Conservation (phyloP, 2,329 filamentous ascomycete genomes). For the Leptographium galeiforme region DNA sequence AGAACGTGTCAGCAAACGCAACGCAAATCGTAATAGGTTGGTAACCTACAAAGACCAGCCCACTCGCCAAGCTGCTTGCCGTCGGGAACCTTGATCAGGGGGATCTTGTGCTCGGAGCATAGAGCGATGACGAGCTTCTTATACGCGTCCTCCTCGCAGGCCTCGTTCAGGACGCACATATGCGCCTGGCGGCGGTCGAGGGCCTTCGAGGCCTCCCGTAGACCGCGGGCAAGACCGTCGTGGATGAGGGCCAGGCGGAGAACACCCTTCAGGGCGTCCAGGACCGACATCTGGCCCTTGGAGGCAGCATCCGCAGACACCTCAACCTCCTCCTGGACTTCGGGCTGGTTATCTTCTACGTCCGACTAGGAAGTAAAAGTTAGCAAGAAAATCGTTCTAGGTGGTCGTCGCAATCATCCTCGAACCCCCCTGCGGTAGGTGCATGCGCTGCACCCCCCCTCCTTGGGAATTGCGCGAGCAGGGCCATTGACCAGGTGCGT, state of each 20-base stretch:
- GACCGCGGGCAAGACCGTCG: constrained; percentile 96
- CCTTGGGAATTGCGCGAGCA: not conserved
- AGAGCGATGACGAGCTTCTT: constrained; percentile 99
- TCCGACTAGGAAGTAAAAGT: constrained; percentile 59
- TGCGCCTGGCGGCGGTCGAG: constrained; percentile 97
- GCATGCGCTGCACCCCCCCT: not conserved
- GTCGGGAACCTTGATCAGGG: constrained; percentile 98
- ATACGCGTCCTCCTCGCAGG: constrained; percentile 99
- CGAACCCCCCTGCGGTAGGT: not conserved
- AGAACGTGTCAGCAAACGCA: not conserved
- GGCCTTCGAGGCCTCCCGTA: constrained; percentile 96
- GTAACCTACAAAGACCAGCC: constrained; percentile 91
- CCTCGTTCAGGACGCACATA: constrained; percentile 99
- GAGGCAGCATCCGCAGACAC: constrained; percentile 79
- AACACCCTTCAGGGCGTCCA: constrained; percentile 97
- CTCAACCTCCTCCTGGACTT: constrained; percentile 81
- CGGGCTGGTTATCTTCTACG: constrained; percentile 96
- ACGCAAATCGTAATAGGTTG: not conserved
- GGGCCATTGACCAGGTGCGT: not conserved
- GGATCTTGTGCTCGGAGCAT: constrained; percentile 99
- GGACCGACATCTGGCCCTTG: constrained; percentile 92
- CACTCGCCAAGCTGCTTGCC: constrained; percentile 99
- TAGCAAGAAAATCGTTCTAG: constrained; percentile 4
- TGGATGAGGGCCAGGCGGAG: constrained; percentile 98
- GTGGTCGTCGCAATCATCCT: not conserved